Percentiles rank a stretch among this genome's conserved stretches.
Conservation (phyloP, 2,329 filamentous ascomycete species). For the Neofusicoccum sp. region DNA sequence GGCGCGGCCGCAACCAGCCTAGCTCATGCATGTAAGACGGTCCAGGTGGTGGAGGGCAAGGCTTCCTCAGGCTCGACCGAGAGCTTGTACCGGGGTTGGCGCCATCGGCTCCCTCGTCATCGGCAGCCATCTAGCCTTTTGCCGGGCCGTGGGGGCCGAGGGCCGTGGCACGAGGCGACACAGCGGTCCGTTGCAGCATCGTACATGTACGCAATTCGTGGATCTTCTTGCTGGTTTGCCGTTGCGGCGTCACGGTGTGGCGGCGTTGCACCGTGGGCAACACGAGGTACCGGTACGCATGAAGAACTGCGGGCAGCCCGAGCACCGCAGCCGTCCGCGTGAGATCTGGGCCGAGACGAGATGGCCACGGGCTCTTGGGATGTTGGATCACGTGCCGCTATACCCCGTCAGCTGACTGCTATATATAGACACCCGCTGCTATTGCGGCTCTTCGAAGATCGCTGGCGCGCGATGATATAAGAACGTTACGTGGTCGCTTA, state of each 20-base stretch:
- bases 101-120: neutral
- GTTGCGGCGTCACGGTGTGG: neutral
- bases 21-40: conserved; percentile 6
- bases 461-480: neutral
- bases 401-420: neutral
- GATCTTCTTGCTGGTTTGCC: neutral
- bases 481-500: conserved; percentile 1
- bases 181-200: conserved; percentile 20
- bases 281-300: no score
- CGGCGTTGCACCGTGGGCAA: neutral
- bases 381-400: no score
- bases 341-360: no score
- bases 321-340: no score
- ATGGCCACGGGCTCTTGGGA: no score
- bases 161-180: neutral
- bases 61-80: neutral
- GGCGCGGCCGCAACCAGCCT: neutral
- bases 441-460: neutral
- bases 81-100: neutral
- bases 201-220: conserved; percentile 35
- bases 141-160: neutral
- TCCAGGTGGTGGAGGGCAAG: neutral
- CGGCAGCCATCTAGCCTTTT: neutral
- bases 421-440: neutral
- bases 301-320: no score